These are phyloP conservation scores for Trypanosoma platydactyli DNA, from an alignment of 208 protist species.

Conservation along the genomic window DNA sequence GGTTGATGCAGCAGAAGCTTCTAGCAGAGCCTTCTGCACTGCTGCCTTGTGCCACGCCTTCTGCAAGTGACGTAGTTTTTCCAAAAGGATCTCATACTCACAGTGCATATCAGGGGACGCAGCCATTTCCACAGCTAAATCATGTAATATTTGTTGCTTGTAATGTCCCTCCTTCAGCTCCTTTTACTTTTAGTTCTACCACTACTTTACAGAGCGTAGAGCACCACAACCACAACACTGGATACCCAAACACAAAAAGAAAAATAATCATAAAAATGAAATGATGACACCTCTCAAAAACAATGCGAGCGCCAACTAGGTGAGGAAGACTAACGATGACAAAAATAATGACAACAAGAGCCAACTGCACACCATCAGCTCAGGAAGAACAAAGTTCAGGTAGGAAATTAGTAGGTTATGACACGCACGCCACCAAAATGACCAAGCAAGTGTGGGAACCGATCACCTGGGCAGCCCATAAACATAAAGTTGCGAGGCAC, in stretches of 20 bases:
- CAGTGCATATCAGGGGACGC: background rate
- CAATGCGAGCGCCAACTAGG: background rate
- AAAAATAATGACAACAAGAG: conserved; percentile 2
- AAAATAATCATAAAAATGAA: too few species aligned
- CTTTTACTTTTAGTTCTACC: too few species aligned
- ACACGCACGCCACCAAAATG: conserved; percentile 67
- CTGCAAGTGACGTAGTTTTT: conserved; percentile 9
- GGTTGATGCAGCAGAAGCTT: conserved; percentile 3
- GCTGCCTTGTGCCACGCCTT: conserved; percentile 9
- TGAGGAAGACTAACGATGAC: background rate
- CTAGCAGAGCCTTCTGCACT: conserved; percentile 1
- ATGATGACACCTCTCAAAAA: background rate
- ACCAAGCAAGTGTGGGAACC: conserved; percentile 44
- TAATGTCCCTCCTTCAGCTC: background rate
- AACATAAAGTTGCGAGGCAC: conserved; percentile 86
- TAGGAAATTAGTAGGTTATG: conserved; percentile 35
- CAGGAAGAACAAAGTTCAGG: background rate
- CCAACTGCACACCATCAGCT: background rate
- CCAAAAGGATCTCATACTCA: conserved; percentile 9
- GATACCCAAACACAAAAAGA: too few species aligned
- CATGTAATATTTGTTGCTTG: background rate
- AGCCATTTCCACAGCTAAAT: background rate
- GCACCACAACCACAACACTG: too few species aligned
- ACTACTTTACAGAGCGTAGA: too few species aligned
- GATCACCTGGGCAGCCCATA: conserved; percentile 58